These are phyloP conservation scores for Kazachstania sp. DNA, from an alignment of 1,139 yeast species.

Conservation along the genomic window DNA sequence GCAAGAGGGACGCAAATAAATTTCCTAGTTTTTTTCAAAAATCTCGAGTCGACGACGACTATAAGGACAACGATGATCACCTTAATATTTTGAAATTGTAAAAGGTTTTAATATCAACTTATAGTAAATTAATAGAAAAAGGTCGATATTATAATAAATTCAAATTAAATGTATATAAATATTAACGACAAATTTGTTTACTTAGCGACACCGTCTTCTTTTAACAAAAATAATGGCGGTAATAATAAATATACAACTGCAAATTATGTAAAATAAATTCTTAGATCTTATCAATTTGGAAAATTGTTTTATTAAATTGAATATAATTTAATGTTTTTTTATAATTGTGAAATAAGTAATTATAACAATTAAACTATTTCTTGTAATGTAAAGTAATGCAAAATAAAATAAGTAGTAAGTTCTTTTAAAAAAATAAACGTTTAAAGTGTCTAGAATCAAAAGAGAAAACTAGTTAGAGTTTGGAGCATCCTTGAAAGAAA, in stretches of 20 bases:
- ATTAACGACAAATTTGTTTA: too few relatives aligned
- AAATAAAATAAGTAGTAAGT: neutral
- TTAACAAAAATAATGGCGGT: too few relatives aligned
- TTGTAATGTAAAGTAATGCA: neutral
- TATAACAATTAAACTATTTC: neutral
- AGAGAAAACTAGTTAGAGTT: slow-evolving; percentile 37
- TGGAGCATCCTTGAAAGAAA: slow-evolving; percentile 97
- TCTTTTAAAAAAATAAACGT: neutral
- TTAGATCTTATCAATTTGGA: neutral
- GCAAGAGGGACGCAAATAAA: neutral
- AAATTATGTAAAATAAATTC: neutral
- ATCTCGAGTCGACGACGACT: neutral
- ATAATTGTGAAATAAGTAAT: neutral
- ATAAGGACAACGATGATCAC: neutral
- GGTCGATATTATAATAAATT: too few relatives aligned
- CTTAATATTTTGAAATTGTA: too few relatives aligned
- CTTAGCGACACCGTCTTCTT: too few relatives aligned
- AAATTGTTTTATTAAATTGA: neutral
- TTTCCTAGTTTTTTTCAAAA: neutral
- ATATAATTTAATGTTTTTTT: neutral
- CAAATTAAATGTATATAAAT: too few relatives aligned
- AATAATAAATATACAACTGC: too few relatives aligned
- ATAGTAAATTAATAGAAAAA: too few relatives aligned
- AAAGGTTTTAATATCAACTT: too few relatives aligned
- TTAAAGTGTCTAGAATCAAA: too few relatives aligned